Evolutionary conservation across 2,329 filamentous ascomycete genomes (phyloP).

Genomic region (Chaetomium globosum): DNA sequence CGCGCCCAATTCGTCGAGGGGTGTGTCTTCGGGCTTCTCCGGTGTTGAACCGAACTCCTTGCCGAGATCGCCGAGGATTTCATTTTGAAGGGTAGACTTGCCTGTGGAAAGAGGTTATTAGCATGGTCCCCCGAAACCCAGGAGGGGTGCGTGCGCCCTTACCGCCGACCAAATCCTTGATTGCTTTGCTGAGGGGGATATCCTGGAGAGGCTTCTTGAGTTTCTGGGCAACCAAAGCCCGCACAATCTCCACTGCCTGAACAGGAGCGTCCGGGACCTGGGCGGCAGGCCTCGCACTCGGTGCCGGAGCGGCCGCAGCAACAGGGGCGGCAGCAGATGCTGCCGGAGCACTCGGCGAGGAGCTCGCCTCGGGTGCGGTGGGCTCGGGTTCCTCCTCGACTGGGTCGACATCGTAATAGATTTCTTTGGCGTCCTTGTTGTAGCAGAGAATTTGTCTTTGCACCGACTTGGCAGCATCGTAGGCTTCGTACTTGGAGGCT

Average conservation of each 20-base stretch:
- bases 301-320: slow-evolving; percentile 59
- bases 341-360: slow-evolving; percentile 50
- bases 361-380: slow-evolving; percentile 36
- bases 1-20: slow-evolving; percentile 90
- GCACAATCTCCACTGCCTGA: slow-evolving; percentile 83
- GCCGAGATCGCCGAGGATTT: slow-evolving; percentile 94
- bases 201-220: slow-evolving; percentile 91
- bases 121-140: neutral
- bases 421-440: slow-evolving; percentile 99
- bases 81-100: slow-evolving; percentile 98
- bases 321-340: slow-evolving; percentile 56
- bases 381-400: slow-evolving; percentile 84
- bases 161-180: slow-evolving; percentile 98
- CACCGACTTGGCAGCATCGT: slow-evolving; percentile 94
- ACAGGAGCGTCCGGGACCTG: slow-evolving; percentile 85
- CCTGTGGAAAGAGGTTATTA: slow-evolving; percentile 55
- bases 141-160: slow-evolving; percentile 43
- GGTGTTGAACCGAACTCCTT: slow-evolving; percentile 98
- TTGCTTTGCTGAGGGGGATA: slow-evolving; percentile 90
- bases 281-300: slow-evolving; percentile 82
- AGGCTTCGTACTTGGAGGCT: slow-evolving; percentile 96
- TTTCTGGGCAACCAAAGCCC: slow-evolving; percentile 91
- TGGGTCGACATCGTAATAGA: slow-evolving; percentile 98
- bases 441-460: slow-evolving; percentile 98
- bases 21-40: slow-evolving; percentile 97